Base-by-base conservation (phyloP, 169 alveolate genomes). In the Babesia divergens region DNA sequence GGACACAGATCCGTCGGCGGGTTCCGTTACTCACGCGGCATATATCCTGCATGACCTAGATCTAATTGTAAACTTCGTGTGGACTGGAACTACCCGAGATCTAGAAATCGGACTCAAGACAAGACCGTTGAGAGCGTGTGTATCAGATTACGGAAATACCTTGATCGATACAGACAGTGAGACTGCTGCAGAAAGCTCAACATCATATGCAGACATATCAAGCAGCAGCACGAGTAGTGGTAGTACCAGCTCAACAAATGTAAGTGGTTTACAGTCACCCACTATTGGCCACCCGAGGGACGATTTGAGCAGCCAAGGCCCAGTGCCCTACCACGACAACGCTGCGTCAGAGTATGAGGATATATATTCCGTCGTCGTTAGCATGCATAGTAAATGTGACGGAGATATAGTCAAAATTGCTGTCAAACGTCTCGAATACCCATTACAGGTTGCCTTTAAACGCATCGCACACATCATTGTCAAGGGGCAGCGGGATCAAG, bases 1-100 rank as follows among this genome's bases (percentile, higher is more conserved):
- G 11, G 81, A 28, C 31, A 20, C 34, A 44, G 9, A 69, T 44
- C 22, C 65, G 47, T 69, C 86, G 9, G 81, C 75, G 28, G 65
- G 42, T 24, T 38, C 82, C 0, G 50, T 70, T 18, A 69, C 72
- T 6, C 18, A 67, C 29, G 70, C 86, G 9, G 59, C 82, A 14
- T 77, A 67, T 31, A 56, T 77, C 51, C 58, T 77, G 34, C 74
- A 77, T 43, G 86, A 77, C 42, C 46, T 77, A 0, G 54, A 51
- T 22, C 38, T 35, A 20, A 18, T 77, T 18, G 51, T 32, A 29
- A 11, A 35, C 50, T 43, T 60, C 24, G 16, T 77, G 6, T 37
- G 35, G 5, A 44, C 72, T 11, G 72, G 72, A 3, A 46, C 40
- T 24, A 20, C 29, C 3, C 42, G 20, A 6, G 4, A 24, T 1